These are phyloP conservation scores for Malus domestica DNA, from an alignment of 306 rosid genomes.

Conservation along the genomic window ASM211411v1 NC_041804.1:23072501-23073000, in stretches of 20 bases:
- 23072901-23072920: too few species aligned
- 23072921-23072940: too few species aligned
- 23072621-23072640: background rate
- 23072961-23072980: too few species aligned
- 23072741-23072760: too few species aligned
- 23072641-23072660: background rate
- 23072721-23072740: too few species aligned
- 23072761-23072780: too few species aligned
- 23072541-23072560: background rate
- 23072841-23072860: accelerated
- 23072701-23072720: background rate
- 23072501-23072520: conserved; percentile 54
- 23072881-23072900: too few species aligned
- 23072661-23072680: background rate
- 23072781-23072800: accelerated
- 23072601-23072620: background rate
- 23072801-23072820: accelerated
- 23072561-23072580: background rate
- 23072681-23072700: background rate
- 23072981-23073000: too few species aligned
- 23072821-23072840: too few species aligned
- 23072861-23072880: too few species aligned
- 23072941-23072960: too few species aligned
- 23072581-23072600: background rate
- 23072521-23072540: background rate